Conservation (phyloP, 2,329 filamentous ascomycete genomes). For the Paraconiothyrium sp. region DNA sequence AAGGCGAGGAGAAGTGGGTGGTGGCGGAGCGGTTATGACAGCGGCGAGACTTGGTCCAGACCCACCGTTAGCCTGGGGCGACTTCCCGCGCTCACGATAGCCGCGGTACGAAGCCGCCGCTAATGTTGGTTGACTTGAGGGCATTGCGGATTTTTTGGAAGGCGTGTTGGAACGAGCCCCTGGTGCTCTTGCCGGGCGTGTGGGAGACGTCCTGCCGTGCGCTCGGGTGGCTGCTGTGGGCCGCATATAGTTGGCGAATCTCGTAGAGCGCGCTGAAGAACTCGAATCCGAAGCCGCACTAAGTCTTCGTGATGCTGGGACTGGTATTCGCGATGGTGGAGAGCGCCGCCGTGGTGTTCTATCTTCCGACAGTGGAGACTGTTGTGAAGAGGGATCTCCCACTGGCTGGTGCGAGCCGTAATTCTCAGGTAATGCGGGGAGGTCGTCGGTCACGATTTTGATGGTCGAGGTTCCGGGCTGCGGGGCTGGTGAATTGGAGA, state of each 20-base stretch:
- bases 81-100: conserved; percentile 45
- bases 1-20: conserved; percentile 44
- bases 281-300: conserved; percentile 48
- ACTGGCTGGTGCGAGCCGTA: conserved; percentile 20
- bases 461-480: conserved; percentile 20
- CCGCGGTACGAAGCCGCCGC: conserved; percentile 43
- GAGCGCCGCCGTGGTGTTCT: conserved; percentile 34
- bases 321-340: conserved; percentile 46
- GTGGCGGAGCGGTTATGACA: conserved; percentile 40
- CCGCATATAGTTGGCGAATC: conserved; percentile 28
- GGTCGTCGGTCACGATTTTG: conserved; percentile 20
- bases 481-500: conserved; percentile 17
- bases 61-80: conserved; percentile 33
- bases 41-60: conserved; percentile 41
- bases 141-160: conserved; percentile 16
- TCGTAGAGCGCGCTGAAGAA: conserved; percentile 46
- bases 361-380: conserved; percentile 22
- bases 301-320: conserved; percentile 38
- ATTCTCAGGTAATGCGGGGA: conserved; percentile 12
- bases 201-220: conserved; percentile 40
- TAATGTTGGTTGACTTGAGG: conserved; percentile 30
- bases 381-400: conserved; percentile 24
- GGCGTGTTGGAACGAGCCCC: conserved; percentile 21
- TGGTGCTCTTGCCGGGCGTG: conserved; percentile 31
- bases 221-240: conserved; percentile 12